Percentiles rank a stretch among this genome's conserved stretches.
These are phyloP conservation scores for Bidens hawaiensis DNA, from an alignment of 140 eudicot genomes.

Conservation along the genomic window DNA sequence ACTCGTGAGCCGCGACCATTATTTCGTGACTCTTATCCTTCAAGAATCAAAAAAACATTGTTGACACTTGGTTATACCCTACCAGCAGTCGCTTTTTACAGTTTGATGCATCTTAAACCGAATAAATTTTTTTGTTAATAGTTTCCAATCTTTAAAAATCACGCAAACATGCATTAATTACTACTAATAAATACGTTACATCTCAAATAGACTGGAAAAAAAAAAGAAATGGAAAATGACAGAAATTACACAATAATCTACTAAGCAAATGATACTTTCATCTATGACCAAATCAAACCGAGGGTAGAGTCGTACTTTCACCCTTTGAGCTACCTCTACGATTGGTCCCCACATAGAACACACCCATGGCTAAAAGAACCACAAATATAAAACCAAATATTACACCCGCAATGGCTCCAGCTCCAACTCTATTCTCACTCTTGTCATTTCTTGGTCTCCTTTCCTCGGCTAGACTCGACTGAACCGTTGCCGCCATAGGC, in stretches of 20 bases:
- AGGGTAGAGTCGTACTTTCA: slow-evolving; percentile 33
- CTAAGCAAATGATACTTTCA: slow-evolving; percentile 2
- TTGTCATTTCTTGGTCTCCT: slow-evolving; percentile 21
- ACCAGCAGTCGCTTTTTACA: no score
- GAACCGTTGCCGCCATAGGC: slow-evolving; percentile 63
- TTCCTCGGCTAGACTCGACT: slow-evolving; percentile 52
- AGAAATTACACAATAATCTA: slow-evolving; percentile 9
- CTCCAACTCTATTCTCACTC: slow-evolving; percentile 30
- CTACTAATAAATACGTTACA: slow-evolving; percentile 16
- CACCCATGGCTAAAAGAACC: slow-evolving; percentile 61
- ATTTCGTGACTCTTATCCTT: no score
- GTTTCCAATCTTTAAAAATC: no score
- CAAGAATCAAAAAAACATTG: no score
- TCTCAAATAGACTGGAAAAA: neutral
- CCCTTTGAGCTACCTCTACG: slow-evolving; percentile 36
- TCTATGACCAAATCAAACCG: slow-evolving; percentile 26
- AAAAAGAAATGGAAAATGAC: slow-evolving; percentile 2
- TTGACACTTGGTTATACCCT: no score
- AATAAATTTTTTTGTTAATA: no score
- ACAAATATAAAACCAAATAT: slow-evolving; percentile 36
- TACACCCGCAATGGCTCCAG: slow-evolving; percentile 48
- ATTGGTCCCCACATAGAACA: slow-evolving; percentile 37
- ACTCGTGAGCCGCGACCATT: no score
- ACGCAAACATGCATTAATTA: slow-evolving; percentile 16
- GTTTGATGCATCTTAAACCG: no score